Evolutionary conservation across 2,329 filamentous ascomycete species (phyloP).

Genomic region (Talaromyces piceae): DNA sequence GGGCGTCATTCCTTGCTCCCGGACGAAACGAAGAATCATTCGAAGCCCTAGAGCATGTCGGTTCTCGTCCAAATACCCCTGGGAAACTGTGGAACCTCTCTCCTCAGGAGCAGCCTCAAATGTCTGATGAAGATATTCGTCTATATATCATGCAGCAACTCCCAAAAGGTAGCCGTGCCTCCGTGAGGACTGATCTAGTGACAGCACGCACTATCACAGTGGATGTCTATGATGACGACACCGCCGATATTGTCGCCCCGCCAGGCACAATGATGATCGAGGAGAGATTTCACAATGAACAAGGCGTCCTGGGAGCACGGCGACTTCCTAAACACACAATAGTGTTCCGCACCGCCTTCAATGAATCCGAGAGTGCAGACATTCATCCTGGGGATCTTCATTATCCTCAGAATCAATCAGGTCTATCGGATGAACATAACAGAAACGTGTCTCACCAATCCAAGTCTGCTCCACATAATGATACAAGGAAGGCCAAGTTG

Average conservation of each 20-base stretch:
- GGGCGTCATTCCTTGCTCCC: constrained; percentile 45
- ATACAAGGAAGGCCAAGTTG: background rate
- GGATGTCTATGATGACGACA: constrained; percentile 38
- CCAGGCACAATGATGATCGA: constrained; percentile 41
- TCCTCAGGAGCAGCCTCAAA: constrained; percentile 28
- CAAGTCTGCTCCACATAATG: background rate
- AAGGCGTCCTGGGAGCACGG: constrained; percentile 27
- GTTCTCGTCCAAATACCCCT: constrained; percentile 18
- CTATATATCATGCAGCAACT: constrained; percentile 42
- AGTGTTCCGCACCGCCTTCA: constrained; percentile 39
- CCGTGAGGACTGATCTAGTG: constrained; percentile 36
- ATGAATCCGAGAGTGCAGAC: constrained; percentile 31
- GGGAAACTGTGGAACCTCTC: constrained; percentile 24
- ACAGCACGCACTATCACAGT: constrained; percentile 41
- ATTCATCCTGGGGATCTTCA: constrained; percentile 19
- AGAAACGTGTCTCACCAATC: background rate
- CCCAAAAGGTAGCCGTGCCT: constrained; percentile 35
- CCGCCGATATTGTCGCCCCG: constrained; percentile 36
- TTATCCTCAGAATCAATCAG: background rate
- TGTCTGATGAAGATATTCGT: constrained; percentile 40
- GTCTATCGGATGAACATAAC: background rate
- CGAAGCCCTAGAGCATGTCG: constrained; percentile 31
- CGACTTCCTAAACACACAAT: constrained; percentile 36
- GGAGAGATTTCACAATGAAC: constrained; percentile 44
- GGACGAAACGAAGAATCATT: constrained; percentile 30